Evolutionary conservation across 768 basidiomycete species (phyloP), one percentile per base, ranked within the genome.

Genomic region (Suillus discolor): DNA sequence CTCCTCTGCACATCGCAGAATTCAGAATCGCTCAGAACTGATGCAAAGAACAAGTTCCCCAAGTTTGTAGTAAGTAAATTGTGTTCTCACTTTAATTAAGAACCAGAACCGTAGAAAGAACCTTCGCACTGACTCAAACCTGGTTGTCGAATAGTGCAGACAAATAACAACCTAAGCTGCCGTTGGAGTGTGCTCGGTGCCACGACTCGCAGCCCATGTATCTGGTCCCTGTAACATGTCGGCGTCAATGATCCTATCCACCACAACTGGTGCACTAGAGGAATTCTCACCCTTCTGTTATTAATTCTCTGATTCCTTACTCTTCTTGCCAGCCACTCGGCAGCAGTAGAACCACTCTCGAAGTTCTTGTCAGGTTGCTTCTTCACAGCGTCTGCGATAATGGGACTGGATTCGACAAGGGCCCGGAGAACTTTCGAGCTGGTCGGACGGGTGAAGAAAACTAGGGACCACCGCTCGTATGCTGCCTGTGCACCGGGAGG

Each of bases 401-500:
- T 63, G 0, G 78, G 68, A 64, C 88, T 89, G 8, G 84, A 79
- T 36, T 86, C 81, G 0, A 79, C 74, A 6, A 89, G 75, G 3
- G 89, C 83, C 9, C 80, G 81, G 9, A 90, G 82, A 1, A 81
- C 65, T 44, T 82, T 77, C 2, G 80, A 79, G 71, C 89, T 82
- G 8, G 83, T 85, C 0, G 89, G 89, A 25, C 90, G 81, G 0
- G 83, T 86, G 76, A 91, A 90, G 75, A 84, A 91, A 0, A 89
- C 89, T 13, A 90, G 76, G 6, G 89, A 91, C 84, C 87, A 90
- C 11, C 90, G 81, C 41, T 84, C 84, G 38, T 80, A 73, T 8
- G 78, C 72, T 2, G 77, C 77, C 73, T 92, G 90, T 4, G 74
- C 67, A 8, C 86, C 85, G 0, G 90, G 89, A 0, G 90, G 86